Base-by-base conservation (phyloP, 2,329 filamentous ascomycete species). In the Aureobasidium sp. region DNA sequence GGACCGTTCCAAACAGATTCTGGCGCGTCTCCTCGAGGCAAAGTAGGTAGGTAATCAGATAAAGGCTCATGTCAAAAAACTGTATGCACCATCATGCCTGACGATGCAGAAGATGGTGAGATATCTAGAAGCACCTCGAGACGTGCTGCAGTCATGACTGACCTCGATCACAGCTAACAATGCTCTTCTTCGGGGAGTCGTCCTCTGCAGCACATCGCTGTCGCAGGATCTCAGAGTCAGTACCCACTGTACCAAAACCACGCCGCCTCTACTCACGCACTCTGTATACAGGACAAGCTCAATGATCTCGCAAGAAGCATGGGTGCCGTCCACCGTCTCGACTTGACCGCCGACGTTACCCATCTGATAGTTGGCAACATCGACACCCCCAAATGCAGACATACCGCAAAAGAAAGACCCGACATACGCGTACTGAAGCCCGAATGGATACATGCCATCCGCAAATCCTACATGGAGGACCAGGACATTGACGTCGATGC, bases 291-390 rank as follows among this genome's bases (percentile, higher is more conserved):
- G 44, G 34, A 49, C 45, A 63, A 65, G 42, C 64, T 74, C 52
- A 84, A 83, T 17, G 75, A 80, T 53, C 84, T 86, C 64, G 89
- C 89, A 20, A 76, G 80, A 66, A 85, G 96, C 71, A 91, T 99
- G 80, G 94, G 94, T 66, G 94, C 92, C 56, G 76, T 83, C 64
- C 89, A 96, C 80, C 91, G 89, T 69, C 88, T 91, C 74, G 92
- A 99, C 74, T 84, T 99, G 48, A 97, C 92, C n/a, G 90, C 89
- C 62, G 91, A 97, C 73, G 91, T 96, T 52, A 97, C 94, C 5
- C 94, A 99, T 77, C 85, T 99, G 51, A 84, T 99, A 66, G 90
- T 96, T 65, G 94, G 92, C 73, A 87, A 89, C 69, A 89, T 91
- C 70, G 85, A 93, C 72, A 97, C 93, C 0, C 85, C 89, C 55